A percentile compares a stretch with the other conserved stretches of the same genome.
These are phyloP conservation scores for Kuraishia ogatae DNA, from an alignment of 805 yeast genomes.

Conservation along the genomic window DNA sequence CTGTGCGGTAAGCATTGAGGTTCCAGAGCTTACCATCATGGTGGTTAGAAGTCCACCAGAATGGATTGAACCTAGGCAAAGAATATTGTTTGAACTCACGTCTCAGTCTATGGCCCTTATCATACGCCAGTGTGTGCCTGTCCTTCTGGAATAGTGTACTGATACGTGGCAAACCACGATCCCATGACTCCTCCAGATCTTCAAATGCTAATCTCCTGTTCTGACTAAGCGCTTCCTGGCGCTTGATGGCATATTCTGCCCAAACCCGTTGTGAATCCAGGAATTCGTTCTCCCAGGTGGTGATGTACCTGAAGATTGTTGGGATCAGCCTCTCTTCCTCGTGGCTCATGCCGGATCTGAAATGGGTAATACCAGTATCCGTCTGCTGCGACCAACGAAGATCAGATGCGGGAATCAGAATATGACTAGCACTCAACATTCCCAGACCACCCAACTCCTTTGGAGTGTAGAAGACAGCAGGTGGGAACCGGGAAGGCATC, in stretches of 20 bases:
- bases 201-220: constrained; percentile 84
- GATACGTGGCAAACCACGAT: constrained; percentile 92
- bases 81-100: constrained; percentile 70
- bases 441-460: constrained; percentile 97
- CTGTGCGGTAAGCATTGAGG: constrained; percentile 84
- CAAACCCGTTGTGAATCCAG: constrained; percentile 92
- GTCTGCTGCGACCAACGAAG: constrained; percentile 87
- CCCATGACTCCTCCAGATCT: constrained; percentile 93
- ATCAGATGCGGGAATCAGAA: constrained; percentile 89
- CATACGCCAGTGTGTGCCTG: constrained; percentile 88
- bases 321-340: constrained; percentile 80
- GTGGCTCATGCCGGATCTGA: constrained; percentile 87
- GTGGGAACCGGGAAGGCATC: constrained; percentile 98
- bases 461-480: constrained; percentile 96
- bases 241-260: constrained; percentile 91
- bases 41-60: constrained; percentile 92
- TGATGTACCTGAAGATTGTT: constrained; percentile 83
- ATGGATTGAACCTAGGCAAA: constrained; percentile 69
- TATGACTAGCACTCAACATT: constrained; percentile 95
- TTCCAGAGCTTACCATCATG: constrained; percentile 98
- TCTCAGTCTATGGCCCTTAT: constrained; percentile 85
- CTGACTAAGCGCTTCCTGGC: constrained; percentile 79
- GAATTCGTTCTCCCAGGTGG: constrained; percentile 96
- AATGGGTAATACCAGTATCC: constrained; percentile 89
- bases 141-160: constrained; percentile 94